phyloP scores from a whole-genome alignment of 306 rosid genomes.

The Oemleria cerasiformis region DNA sequence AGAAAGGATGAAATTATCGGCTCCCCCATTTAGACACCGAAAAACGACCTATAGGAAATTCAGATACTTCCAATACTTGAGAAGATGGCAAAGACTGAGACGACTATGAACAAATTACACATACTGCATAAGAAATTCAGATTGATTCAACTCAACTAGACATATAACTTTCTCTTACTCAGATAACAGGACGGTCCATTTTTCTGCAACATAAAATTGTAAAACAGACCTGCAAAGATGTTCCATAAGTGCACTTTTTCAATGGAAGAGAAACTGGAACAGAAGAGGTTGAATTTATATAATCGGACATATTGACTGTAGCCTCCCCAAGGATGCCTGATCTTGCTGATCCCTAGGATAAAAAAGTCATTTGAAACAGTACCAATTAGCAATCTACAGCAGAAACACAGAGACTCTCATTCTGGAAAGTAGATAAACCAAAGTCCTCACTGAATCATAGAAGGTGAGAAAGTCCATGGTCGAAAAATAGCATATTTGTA shows the following conservation, averaged over 20 bases:
- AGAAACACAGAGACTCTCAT: too few relatives aligned
- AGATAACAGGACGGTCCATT: not conserved
- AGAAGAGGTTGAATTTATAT: constrained; percentile 28
- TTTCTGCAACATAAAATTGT: not conserved
- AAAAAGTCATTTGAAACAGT: not conserved
- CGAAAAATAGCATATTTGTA: not conserved
- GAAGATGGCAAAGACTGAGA: not conserved
- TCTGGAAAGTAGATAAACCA: not conserved
- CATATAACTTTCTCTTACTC: not conserved
- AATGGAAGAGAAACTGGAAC: constrained; percentile 32
- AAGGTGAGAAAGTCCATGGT: not conserved
- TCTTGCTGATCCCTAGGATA: constrained; percentile 39
- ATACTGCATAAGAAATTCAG: not conserved
- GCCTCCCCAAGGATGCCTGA: constrained; percentile 48
- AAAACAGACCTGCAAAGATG: constrained; percentile 33
- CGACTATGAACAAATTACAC: not conserved
- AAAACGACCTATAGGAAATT: not conserved
- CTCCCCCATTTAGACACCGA: not conserved
- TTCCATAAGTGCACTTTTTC: constrained; percentile 40
- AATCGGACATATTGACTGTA: constrained; percentile 35
- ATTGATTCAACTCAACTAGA: not conserved
- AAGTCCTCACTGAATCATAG: not conserved
- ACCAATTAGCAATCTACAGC: not conserved
- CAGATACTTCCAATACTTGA: not conserved
- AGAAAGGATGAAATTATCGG: not conserved